These are phyloP conservation scores for Recurvomyces mirabilis DNA, from an alignment of 495 filamentous ascomycete species.

Conservation along the genomic window DNA sequence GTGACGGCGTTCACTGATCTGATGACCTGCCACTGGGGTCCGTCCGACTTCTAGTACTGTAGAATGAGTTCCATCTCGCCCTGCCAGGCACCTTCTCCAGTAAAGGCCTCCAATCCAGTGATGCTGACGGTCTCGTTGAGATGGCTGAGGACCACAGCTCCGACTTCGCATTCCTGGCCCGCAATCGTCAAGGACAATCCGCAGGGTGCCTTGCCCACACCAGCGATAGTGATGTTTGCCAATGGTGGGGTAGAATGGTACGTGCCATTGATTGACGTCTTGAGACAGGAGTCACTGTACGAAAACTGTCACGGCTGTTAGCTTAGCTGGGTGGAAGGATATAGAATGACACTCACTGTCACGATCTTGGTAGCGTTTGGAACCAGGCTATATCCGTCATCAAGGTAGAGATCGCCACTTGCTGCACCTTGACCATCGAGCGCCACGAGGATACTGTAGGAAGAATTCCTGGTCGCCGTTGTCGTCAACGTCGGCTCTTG, in stretches of 20 bases:
- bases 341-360: not conserved
- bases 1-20: too few relatives aligned
- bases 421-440: slow-evolving; percentile 17
- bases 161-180: slow-evolving; percentile 2
- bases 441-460: slow-evolving; percentile 18
- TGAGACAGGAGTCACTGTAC: slow-evolving; percentile 1
- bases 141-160: not conserved
- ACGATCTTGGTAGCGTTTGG: slow-evolving; percentile 39
- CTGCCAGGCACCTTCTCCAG: slow-evolving; percentile 7
- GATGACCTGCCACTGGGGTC: too few relatives aligned
- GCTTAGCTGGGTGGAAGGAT: not conserved
- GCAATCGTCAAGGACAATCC: slow-evolving; percentile 1
- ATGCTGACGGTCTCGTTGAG: not conserved
- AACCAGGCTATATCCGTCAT: slow-evolving; percentile 23
- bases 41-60: too few relatives aligned
- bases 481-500: slow-evolving; percentile 38
- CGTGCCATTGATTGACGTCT: slow-evolving; percentile 2
- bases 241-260: slow-evolving; percentile 7
- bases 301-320: slow-evolving; percentile 6
- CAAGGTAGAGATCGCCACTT: slow-evolving; percentile 22
- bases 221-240: slow-evolving; percentile 14
- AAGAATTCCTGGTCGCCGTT: slow-evolving; percentile 9
- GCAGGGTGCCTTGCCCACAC: slow-evolving; percentile 1
- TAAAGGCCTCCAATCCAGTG: slow-evolving; percentile 5
- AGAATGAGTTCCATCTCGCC: not conserved